These are phyloP conservation scores for Sonneratia caseolaris DNA, from an alignment of 345 rosid species.

Conservation along the genomic window DNA sequence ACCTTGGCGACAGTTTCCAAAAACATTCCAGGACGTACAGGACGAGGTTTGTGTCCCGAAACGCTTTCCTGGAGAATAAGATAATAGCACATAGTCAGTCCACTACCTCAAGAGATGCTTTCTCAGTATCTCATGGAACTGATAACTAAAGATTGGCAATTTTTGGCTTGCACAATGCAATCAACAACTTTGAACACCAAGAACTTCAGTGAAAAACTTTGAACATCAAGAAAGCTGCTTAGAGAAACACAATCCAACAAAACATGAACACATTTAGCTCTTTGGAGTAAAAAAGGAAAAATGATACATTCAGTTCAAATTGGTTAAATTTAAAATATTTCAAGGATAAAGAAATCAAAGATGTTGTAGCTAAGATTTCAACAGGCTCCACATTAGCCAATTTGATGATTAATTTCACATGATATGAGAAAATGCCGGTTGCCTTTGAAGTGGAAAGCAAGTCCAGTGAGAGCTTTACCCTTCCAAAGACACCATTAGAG, in stretches of 20 bases:
- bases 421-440: neutral
- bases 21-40: slow-evolving; percentile 94
- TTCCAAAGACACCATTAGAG: slow-evolving; percentile 56
- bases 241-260: neutral
- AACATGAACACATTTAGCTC: no score
- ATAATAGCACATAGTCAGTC: neutral
- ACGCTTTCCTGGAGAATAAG: slow-evolving; percentile 46
- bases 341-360: slow-evolving; percentile 9
- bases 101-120: neutral
- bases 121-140: neutral
- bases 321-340: neutral
- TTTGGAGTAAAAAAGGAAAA: no score
- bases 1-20: slow-evolving; percentile 95
- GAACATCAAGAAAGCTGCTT: neutral
- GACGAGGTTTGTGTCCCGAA: slow-evolving; percentile 71
- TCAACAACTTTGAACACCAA: neutral
- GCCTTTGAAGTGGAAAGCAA: neutral
- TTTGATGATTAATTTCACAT: neutral
- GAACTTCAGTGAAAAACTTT: neutral
- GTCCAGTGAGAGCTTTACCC: slow-evolving; percentile 25
- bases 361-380: neutral
- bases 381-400: neutral
- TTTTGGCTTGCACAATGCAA: neutral
- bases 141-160: neutral
- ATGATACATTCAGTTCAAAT: neutral